Base-by-base conservation (phyloP, 2,329 filamentous ascomycete genomes). In the Fusarium sp. region DNA sequence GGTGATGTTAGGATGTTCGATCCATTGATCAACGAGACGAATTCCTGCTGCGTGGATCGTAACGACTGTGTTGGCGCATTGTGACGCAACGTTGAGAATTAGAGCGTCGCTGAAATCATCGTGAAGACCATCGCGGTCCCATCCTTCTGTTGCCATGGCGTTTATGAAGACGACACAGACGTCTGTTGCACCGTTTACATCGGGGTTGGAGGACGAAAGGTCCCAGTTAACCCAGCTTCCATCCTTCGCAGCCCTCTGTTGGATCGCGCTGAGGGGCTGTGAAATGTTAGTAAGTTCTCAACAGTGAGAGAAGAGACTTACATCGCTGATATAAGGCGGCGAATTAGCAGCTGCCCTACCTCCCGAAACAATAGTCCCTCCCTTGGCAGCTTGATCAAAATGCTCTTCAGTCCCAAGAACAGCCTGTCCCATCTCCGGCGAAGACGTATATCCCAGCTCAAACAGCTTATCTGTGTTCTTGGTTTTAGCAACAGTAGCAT, bases 111-210 rank as follows among this genome's bases (percentile, higher is more conserved):
- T 90, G 42, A 88, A 88, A 70, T 91, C 92, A 76, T 97, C 93
- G 53, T 89, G 87, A 27, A 96, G 86, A 15, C 88, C 87, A 0
- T 88, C 83, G 44, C 90, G 86, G 69, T 94, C 87, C 80, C 88
- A 94, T 0, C 92, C 93, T 81, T 97, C 94, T 0, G 93, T 93
- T 2, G 92, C 89, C 78, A 95, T 93, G 38, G 86, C 88, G 78
- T 92, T 97, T 62, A 91, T 92, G 79, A 97, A 97, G 2, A 96
- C 94, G 44, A 98, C 77, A 92, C 97, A 55, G 52, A 93, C 89
- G 5, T 91, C 86, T 2, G 77, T 77, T 7, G 82, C 81, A 5
- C 73, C 77, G n/a, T 83, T 83, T 18, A 84, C 81, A 7, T 76
- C 76, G 0, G 79, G 79, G 11, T 80, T 62, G 20, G 73, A 72